These are phyloP conservation scores for Hypoxylon sp. DNA, from an alignment of 2,329 filamentous ascomycete species.

Conservation along the genomic window DNA sequence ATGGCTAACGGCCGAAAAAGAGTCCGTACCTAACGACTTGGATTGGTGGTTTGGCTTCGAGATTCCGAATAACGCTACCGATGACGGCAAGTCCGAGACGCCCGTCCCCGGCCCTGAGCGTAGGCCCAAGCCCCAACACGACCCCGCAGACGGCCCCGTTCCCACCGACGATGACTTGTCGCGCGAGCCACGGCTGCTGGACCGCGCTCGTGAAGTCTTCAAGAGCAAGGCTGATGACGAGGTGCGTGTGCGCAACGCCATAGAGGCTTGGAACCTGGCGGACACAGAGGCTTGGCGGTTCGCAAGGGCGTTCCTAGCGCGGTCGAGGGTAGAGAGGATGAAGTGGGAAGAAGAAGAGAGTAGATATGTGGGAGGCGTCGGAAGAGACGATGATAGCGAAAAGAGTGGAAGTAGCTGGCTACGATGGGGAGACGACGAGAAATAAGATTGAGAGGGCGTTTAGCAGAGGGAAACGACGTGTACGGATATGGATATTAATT, in stretches of 20 bases:
- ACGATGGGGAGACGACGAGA: conserved; percentile 53
- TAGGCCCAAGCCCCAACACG: conserved; percentile 62
- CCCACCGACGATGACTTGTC: conserved; percentile 64
- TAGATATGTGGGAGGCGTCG: conserved; percentile 72
- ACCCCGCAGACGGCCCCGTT: conserved; percentile 61
- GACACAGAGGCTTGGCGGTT: conserved; percentile 85
- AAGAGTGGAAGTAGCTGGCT: conserved; percentile 50
- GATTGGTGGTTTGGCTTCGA: conserved; percentile 92
- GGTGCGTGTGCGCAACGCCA: conserved; percentile 62
- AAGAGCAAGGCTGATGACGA: conserved; percentile 58
- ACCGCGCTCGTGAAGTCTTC: conserved; percentile 63
- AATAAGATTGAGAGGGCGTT: conserved; percentile 13
- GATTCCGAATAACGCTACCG: conserved; percentile 70
- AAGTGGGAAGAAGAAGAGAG: conserved; percentile 79
- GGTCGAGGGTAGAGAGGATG: conserved; percentile 70
- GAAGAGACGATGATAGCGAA: conserved; percentile 58
- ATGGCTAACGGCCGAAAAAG: conserved; percentile 81
- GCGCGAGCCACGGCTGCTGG: conserved; percentile 67
- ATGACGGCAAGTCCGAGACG: conserved; percentile 66
- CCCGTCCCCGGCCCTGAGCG: conserved; percentile 70
- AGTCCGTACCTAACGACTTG: conserved; percentile 72
- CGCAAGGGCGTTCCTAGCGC: conserved; percentile 73
- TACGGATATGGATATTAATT: conserved; percentile 24
- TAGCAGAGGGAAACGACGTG: conserved; percentile 24
- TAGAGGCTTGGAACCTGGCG: conserved; percentile 76